phyloP scores from a whole-genome alignment of 345 rosid genomes.

The Gossypium sturtianum region DNA sequence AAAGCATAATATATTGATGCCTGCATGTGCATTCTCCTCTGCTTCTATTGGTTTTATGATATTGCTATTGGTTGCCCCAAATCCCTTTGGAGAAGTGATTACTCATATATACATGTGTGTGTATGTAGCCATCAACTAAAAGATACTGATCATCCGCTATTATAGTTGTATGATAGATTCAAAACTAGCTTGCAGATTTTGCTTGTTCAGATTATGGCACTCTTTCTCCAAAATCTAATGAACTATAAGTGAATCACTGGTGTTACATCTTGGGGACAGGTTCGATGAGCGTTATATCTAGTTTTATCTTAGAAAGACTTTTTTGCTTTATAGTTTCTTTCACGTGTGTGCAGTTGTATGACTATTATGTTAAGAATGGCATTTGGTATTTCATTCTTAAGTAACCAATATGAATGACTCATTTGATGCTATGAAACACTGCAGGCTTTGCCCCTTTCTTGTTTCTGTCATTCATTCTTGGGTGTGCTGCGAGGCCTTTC shows the following conservation, averaged over 20 bases:
- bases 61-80: neutral
- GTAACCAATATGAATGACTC: neutral
- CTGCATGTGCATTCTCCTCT: neutral
- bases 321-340: neutral
- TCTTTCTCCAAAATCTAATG: neutral
- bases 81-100: neutral
- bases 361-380: neutral
- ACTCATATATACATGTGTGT: too few relatives aligned
- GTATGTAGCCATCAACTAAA: too few relatives aligned
- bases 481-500: slow-evolving; percentile 59
- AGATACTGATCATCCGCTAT: neutral
- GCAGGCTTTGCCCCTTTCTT: slow-evolving; percentile 47
- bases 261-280: neutral
- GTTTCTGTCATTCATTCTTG: slow-evolving; percentile 38
- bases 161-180: neutral
- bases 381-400: too few relatives aligned
- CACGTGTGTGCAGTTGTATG: neutral
- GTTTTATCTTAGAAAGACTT: neutral
- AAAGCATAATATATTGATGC: neutral
- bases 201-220: neutral
- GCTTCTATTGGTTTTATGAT: neutral
- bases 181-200: neutral
- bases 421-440: slow-evolving; percentile 3
- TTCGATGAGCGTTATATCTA: neutral
- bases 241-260: neutral